Conservation (phyloP, 83 land plant species). For the Diphasiastrum complanatum region DNA sequence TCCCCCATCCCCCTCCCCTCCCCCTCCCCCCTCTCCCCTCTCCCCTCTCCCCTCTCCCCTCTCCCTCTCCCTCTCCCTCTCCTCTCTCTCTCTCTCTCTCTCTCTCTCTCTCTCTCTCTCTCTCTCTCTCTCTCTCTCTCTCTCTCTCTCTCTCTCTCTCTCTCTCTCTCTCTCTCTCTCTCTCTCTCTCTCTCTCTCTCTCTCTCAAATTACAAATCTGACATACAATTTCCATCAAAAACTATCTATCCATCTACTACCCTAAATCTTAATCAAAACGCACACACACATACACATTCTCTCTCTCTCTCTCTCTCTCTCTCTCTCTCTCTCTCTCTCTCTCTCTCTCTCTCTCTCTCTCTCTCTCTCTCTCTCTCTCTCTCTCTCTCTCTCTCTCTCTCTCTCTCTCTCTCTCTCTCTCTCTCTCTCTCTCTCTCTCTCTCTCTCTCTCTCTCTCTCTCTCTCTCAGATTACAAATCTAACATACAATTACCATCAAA, state of each 20-base stretch:
- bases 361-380: background rate
- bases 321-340: background rate
- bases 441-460: background rate
- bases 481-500: too few species aligned
- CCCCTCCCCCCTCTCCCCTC: background rate
- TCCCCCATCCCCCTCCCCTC: background rate
- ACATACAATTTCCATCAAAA: too few species aligned
- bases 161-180: background rate
- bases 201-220: too few species aligned
- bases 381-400: background rate
- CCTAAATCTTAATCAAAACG: too few species aligned
- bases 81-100: too few species aligned
- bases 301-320: slow-evolving; percentile 1
- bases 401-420: background rate
- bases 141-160: background rate
- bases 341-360: slow-evolving; percentile 1
- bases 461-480: too few species aligned
- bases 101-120: background rate
- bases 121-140: background rate
- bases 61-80: too few species aligned
- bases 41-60: background rate
- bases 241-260: too few species aligned
- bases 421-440: background rate
- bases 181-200: background rate
- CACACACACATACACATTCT: too few species aligned